phyloP scores from a whole-genome alignment of 2,329 filamentous ascomycete genomes.

The Aurifilum marmelostoma region DNA sequence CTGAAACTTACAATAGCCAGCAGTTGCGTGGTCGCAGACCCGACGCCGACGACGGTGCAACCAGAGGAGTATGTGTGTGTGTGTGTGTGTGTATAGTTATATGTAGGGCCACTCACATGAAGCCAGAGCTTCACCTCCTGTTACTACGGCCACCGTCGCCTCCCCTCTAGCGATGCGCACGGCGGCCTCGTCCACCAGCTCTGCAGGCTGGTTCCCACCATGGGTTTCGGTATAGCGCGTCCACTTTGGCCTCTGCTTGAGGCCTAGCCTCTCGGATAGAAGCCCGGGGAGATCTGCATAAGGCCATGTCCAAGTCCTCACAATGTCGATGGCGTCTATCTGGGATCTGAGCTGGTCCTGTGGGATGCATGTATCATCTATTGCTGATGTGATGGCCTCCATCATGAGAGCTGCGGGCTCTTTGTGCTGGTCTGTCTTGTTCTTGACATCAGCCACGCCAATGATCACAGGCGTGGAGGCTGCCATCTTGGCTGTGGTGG shows the following conservation, averaged over 20 bases:
- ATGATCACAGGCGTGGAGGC: conserved; percentile 59
- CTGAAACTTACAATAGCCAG: not conserved
- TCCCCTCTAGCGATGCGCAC: conserved; percentile 58
- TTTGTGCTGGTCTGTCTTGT: conserved; percentile 59
- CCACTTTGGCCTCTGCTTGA: conserved; percentile 46
- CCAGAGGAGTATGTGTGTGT: too few species aligned
- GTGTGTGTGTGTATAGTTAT: too few species aligned
- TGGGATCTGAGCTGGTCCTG: conserved; percentile 43
- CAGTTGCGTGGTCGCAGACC: not conserved
- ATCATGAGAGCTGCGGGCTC: conserved; percentile 65
- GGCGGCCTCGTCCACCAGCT: conserved; percentile 66
- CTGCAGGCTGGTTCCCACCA: conserved; percentile 66
- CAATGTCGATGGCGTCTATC: conserved; percentile 63
- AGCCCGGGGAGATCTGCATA: conserved; percentile 62
- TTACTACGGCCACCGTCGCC: conserved; percentile 59
- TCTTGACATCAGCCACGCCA: conserved; percentile 65
- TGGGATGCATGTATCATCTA: conserved; percentile 50
- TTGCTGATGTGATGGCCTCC: conserved; percentile 54
- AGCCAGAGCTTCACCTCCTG: conserved; percentile 67
- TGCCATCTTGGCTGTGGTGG: conserved; percentile 3
- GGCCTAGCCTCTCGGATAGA: conserved; percentile 52
- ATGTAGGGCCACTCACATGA: conserved; percentile 46
- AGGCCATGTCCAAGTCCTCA: conserved; percentile 68
- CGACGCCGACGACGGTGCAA: not conserved
- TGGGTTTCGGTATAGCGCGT: conserved; percentile 55